These are phyloP conservation scores for Fusarium dlaminii DNA, from an alignment of 2,329 filamentous ascomycete species.

Conservation along the genomic window DNA sequence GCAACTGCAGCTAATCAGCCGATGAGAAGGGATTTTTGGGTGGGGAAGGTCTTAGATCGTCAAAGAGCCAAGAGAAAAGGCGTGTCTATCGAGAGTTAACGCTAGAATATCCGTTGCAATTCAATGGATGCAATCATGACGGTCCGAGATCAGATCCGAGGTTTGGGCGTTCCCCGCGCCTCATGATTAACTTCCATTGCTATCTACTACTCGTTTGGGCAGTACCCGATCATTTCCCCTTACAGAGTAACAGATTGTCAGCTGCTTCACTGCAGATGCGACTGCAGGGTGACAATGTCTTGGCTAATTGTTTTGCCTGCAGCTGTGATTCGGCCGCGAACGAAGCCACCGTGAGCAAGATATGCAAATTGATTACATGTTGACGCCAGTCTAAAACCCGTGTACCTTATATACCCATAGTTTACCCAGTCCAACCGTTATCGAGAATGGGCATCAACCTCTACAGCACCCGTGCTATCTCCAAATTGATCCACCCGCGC, in stretches of 20 bases:
- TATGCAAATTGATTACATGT: background rate
- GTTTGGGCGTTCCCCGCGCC: background rate
- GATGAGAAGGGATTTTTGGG: background rate
- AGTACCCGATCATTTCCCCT: background rate
- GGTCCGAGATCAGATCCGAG: slow-evolving; percentile 3
- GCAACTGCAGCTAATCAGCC: slow-evolving; percentile 9
- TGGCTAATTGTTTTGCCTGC: background rate
- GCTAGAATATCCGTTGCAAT: background rate
- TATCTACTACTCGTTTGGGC: background rate
- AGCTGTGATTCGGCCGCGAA: background rate
- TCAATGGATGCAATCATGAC: background rate
- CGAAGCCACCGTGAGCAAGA: background rate
- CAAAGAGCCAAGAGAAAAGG: background rate
- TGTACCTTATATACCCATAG: background rate
- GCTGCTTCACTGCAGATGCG: background rate
- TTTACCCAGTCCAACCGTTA: background rate
- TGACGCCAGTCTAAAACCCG: background rate
- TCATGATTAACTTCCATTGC: background rate
- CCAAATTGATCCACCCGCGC: slow-evolving; percentile 35
- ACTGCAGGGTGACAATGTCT: background rate
- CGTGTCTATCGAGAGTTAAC: background rate
- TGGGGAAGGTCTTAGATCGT: slow-evolving; percentile 11
- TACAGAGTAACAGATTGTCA: background rate
- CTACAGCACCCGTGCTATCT: slow-evolving; percentile 25
- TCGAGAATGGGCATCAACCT: slow-evolving; percentile 17